phyloP scores from a whole-genome alignment of 208 protist species.

The Wallacemonas sp. region DNA sequence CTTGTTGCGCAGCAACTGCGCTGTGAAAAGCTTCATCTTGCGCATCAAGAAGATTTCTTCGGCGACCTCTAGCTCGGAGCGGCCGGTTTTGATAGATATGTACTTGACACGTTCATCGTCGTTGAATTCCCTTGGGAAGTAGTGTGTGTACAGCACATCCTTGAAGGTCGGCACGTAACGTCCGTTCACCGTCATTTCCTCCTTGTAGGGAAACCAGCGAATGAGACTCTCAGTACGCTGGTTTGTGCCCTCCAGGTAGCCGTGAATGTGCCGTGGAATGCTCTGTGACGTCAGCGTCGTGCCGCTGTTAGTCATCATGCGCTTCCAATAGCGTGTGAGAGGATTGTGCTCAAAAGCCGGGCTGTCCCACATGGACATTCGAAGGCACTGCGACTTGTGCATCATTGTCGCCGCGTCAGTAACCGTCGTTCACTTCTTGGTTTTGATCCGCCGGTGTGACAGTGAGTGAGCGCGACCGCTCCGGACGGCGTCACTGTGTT shows the following conservation, averaged over 20 bases:
- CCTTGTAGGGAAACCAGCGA: slow-evolving; percentile 88
- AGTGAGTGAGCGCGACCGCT: too few species aligned
- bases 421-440: not conserved
- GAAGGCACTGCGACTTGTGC: slow-evolving; percentile 14
- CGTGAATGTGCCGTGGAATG: slow-evolving; percentile 86
- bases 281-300: slow-evolving; percentile 76
- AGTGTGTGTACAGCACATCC: slow-evolving; percentile 78
- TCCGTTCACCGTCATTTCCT: slow-evolving; percentile 81
- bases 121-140: slow-evolving; percentile 76
- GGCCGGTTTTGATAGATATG: slow-evolving; percentile 68
- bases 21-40: slow-evolving; percentile 81
- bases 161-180: slow-evolving; percentile 74
- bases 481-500: too few species aligned
- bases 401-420: slow-evolving; percentile 12
- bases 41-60: slow-evolving; percentile 90
- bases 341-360: slow-evolving; percentile 81
- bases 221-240: slow-evolving; percentile 62
- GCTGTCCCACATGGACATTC: slow-evolving; percentile 82
- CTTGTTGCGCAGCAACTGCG: slow-evolving; percentile 80
- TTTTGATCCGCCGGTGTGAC: too few species aligned
- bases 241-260: slow-evolving; percentile 77
- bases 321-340: slow-evolving; percentile 77
- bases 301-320: slow-evolving; percentile 76
- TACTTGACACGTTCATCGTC: slow-evolving; percentile 87
- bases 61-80: slow-evolving; percentile 73